Base-by-base conservation (phyloP, 2,329 filamentous ascomycete species). In the Truncatella angustata region DNA sequence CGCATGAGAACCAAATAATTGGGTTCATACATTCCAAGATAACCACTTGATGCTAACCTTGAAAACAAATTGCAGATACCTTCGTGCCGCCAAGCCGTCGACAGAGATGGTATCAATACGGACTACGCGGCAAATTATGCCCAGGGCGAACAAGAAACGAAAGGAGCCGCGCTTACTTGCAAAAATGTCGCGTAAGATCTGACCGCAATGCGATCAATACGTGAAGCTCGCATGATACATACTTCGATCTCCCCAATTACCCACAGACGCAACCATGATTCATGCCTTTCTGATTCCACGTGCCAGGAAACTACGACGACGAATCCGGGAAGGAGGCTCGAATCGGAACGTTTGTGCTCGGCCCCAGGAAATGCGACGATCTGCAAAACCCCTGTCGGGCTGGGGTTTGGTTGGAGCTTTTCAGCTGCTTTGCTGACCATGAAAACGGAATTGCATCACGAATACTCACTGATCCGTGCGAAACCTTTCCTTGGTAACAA, bases 361-460 rank as follows among this genome's bases (percentile, higher is more conserved):
- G 59, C 59, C 56, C 62, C 62, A 49, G 58, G 58, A 65, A 64
- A 65, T 63, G 62, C 63, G 55, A 61, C 56, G 65, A 66, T 66
- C 64, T 61, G 59, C 65, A 60, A 26, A 26, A 65, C 54, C 63
- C 64, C 60, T 66, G 63, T 56, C 56, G 54, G 57, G 54, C 52
- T 56, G 54, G 54, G 57, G 54, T 51, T 56, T 53, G 54, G 53
- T 23, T 44, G 40, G 14, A 24, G 23, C 20, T 30, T 30, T 44
- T 44, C 40, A 44, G 40, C 40, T 44, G 12, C 10, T 11, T 26
- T n/a, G 23, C 24, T 18, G 20, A 28, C 14, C 21, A 14, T n/a
- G 21, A 44, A 44, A 53, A 40, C 35, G n/a, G 30, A 23, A 37
- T 37, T 39, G 21, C 7, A 34, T 36, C 46, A 39, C 23, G 35